A percentile compares a stretch with the other conserved stretches of the same genome.
Evolutionary conservation across 768 basidiomycete genomes (phyloP).

Genomic region (Chalciporus piperatus): DNA sequence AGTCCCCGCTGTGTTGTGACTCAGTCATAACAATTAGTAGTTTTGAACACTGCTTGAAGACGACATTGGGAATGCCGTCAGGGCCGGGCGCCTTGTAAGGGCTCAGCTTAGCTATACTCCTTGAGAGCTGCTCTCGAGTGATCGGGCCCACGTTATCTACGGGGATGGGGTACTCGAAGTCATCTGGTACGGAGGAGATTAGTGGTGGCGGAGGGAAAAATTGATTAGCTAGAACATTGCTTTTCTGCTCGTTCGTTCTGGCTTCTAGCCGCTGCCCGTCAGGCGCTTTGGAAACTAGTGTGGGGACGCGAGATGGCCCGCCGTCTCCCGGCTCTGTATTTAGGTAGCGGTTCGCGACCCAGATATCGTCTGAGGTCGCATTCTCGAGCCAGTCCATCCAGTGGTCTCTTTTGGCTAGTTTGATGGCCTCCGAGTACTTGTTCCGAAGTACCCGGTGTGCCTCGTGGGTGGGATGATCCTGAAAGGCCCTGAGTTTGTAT

Average conservation of each 20-base stretch:
- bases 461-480: no score
- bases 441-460: no score
- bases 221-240: slow-evolving; percentile 4
- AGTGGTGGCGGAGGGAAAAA: slow-evolving; percentile 27
- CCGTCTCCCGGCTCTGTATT: slow-evolving; percentile 2
- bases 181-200: background rate
- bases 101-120: slow-evolving; percentile 6
- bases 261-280: no score
- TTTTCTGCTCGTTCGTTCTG: slow-evolving; percentile 21
- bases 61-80: slow-evolving; percentile 28
- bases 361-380: slow-evolving; percentile 10
- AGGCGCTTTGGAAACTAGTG: background rate
- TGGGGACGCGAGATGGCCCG: background rate
- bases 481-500: no score
- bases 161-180: slow-evolving; percentile 3
- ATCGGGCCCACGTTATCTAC: background rate
- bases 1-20: no score
- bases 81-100: slow-evolving; percentile 24
- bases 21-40: no score
- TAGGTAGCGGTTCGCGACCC: slow-evolving; percentile 25
- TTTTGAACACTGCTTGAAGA: slow-evolving; percentile 15
- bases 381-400: slow-evolving; percentile 27
- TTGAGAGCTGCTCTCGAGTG: slow-evolving; percentile 8
- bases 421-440: background rate
- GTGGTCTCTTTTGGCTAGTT: slow-evolving; percentile 19